Percentiles rank a stretch among this genome's conserved stretches.
phyloP scores from a whole-genome alignment of 1,284 basidiomycete species.

The Kalmanozyma brasiliensis region DNA sequence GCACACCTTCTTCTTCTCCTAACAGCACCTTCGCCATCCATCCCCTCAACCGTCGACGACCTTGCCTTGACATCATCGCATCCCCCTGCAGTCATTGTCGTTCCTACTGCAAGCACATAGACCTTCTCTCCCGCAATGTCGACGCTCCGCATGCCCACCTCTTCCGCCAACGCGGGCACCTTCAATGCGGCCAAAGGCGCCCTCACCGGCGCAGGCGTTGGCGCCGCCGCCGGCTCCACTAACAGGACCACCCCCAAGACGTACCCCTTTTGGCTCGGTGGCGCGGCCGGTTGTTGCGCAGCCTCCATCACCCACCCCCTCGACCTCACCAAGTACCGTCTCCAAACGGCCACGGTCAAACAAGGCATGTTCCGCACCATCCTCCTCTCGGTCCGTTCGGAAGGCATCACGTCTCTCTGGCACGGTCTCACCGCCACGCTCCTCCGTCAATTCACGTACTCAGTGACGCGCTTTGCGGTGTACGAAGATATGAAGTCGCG shows the following conservation, averaged over 20 bases:
- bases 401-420: constrained; percentile 63
- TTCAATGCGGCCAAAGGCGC: constrained; percentile 48
- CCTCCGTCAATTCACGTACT: constrained; percentile 66
- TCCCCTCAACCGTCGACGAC: too few relatives aligned
- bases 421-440: constrained; percentile 63
- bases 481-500: constrained; percentile 64
- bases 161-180: constrained; percentile 33
- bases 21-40: too few relatives aligned
- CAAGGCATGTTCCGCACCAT: constrained; percentile 56
- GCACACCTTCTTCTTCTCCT: not conserved
- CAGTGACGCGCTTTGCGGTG: constrained; percentile 64
- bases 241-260: constrained; percentile 35
- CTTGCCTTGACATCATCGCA: too few relatives aligned
- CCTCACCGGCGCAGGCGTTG: constrained; percentile 38
- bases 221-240: constrained; percentile 23
- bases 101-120: too few relatives aligned
- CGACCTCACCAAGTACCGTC: constrained; percentile 67
- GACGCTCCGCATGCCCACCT: constrained; percentile 32
- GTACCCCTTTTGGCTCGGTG: constrained; percentile 66
- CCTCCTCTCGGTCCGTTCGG: constrained; percentile 28
- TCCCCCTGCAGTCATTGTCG: too few relatives aligned
- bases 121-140: constrained; percentile 9
- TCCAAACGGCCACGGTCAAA: constrained; percentile 63
- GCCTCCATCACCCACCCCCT: constrained; percentile 67
- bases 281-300: constrained; percentile 50